Base-by-base conservation (phyloP, 305 asterid genomes). In the Lippia alba region DNA sequence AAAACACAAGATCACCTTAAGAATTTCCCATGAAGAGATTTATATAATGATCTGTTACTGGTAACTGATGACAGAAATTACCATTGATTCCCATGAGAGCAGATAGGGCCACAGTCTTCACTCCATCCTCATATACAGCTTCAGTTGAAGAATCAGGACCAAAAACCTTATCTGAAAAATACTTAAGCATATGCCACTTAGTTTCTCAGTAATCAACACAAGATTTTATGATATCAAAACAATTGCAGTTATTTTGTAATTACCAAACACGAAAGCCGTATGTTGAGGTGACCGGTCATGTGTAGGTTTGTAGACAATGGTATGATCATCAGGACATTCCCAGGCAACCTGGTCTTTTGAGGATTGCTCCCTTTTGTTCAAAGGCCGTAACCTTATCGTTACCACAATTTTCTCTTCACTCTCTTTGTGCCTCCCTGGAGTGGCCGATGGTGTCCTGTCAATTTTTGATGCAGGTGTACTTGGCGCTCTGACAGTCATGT, bases 21-120 rank as follows among this genome's bases (percentile, higher is more conserved):
- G 64, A 74, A 61, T 36, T 61, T 18, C 3, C n/a, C 8, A 12
- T 17, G n/a, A 30, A 64, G 8, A 15, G 46, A 24, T 44, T 24
- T 24, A 18, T 3, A 12, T 40, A n/a, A 9, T 20, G 39, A 1
- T 36, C 8, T 17, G 18, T 9, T 64, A 53, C 30, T 69, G 58
- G 65, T n/a, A 50, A 48, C 24, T 32, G 53, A 33, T 3, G 1
- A 58, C 55, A 79, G 30, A 24, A 24, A 49, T 71, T 81, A 91
- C 98, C 97, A 80, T 94, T 94, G 76, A 94, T 94, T 70, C 98
- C 98, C 96, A 87, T 91, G 64, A 94, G 88, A 79, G 98, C 93
- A 71, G 98, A 94, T 72, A 94, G 69, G 44, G 97, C 98, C 74
- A 94, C 98, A 40, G 86, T 83, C 88, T 88, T 94, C 49, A 94